Evolutionary conservation across 1,284 basidiomycete species (phyloP), one percentile per base, ranked within the genome.

Genomic region (Pascua guehoae): DNA sequence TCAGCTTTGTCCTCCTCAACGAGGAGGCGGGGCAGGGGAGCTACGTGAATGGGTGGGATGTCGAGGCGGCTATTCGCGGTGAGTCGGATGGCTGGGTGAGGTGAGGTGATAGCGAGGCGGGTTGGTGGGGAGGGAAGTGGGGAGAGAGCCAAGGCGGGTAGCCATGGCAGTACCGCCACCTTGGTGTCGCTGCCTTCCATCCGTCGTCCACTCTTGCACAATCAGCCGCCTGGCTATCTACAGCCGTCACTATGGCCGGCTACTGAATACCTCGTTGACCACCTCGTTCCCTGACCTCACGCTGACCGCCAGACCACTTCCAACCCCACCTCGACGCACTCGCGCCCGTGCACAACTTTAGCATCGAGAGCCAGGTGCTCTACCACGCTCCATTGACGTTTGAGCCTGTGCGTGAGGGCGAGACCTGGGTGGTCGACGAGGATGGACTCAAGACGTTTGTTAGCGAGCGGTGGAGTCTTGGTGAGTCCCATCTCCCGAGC

Each of bases 381-480:
- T 92, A 87, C 72, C 88, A 95, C 69, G 90, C 92, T 1, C 94
- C 93, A 0, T 78, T 98, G 42, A 86, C 91, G 0, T 91, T 98
- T 66, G 78, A 83, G 52, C 89, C 43, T n/a, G 55, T 44, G n/a
- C 66, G 51, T 40, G 55, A 37, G 10, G 12, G 42, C 41, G 7
- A 44, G 11, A 71, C 4, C 0, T 85, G 85, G 72, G 83, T 84
- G 0, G 76, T 96, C 42, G 85, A 84, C 12, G 84, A 85, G 55
- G 90, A 92, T 65, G 85, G 92, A 65, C 81, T 94, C 56, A 91
- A 88, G 18, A 85, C 92, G 0, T 98, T 98, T 68, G 83, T 98
- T 54, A 91, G 91, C 4, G 94, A 92, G 14, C 88, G 93, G 70
- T 98, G 95, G 95, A 89, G 86, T 14, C 75, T 98, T 45, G 90